Evolutionary conservation across 768 basidiomycete genomes (phyloP), one percentile per base, ranked within the genome.

Genomic region (Hygrophoropsis aurantiaca): DNA sequence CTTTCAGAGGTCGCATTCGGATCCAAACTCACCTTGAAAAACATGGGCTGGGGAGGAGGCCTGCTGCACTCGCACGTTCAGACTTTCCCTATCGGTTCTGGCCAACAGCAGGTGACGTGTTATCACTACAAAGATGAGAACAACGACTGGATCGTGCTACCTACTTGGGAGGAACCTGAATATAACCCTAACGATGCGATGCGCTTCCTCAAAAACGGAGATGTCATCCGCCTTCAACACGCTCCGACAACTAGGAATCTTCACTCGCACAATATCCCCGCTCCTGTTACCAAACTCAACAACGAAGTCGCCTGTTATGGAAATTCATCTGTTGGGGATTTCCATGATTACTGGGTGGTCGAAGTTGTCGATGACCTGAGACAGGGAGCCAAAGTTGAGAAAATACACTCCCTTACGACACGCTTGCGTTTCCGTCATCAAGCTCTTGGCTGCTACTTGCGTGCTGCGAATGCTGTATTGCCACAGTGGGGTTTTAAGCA

Each of bases 401-500:
- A 76, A 23, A 89, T 99, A 27, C 93, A 94, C 69, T 89, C 91
- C 34, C 72, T 99, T 42, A 97, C 95, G 33, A 97, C 95, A 3
- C 75, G 92, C 23, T 62, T 98, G 68, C 77, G 95, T 49, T 86
- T 98, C 72, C 78, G 75, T 50, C 95, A 99, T 62, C 59, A 79
- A 42, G 67, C 66, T 35, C 71, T 89, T 19, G 90, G 89, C 5
- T 99, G 94, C 64, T 97, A 97, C 68, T 67, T 98, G 36, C 78
- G 85, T 10, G 94, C 97, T 7, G 87, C 89, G 26, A 97, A 94
- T 66, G 80, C 84, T 2, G 75, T 90, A 43, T 67, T 99, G 32
- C 97, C 97, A 1, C 91, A 95, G 67, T 99, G 97, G 97, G 95
- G 95, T 10, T 98, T 97, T 79, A 98, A 99, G 71, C 95, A 99